Evolutionary conservation across 2,329 filamentous ascomycete genomes (phyloP), one percentile per base, ranked within the genome.

Genomic region (Pyrenophora graminea): DNA sequence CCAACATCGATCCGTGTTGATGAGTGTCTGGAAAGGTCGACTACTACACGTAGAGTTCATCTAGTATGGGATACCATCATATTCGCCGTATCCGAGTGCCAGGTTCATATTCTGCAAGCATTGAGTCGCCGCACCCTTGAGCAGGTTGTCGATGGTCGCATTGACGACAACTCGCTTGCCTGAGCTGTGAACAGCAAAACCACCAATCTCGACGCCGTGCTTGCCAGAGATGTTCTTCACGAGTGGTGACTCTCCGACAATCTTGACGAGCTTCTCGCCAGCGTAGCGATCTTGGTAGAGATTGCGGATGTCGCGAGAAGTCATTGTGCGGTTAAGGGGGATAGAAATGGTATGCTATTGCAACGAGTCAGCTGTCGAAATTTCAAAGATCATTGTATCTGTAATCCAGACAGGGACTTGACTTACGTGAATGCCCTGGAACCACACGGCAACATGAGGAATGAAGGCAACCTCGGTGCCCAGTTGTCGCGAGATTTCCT

Each of bases 101-200:
- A 96, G 80, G 75, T 96, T 96, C 90, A 96, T 94, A 76, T 96
- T 96, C 80, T 95, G 92, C 73, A 96, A 77, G 77, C 91, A 96
- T 74, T 96, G 92, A 9, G 92, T 96, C 6, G 90, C 90, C 46
- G 92, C 92, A 53, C 92, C 92, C 84, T 97, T 97, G 64, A 94
- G 81, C 62, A 97, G 77, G 76, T 97, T 96, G 76, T 97, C 92
- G 67, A 97, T 96, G 2, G 90, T 96, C 15, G 88, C 90, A 70
- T 92, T 95, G 57, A 97, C 84, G n/a, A 97, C 93, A 0, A 95
- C 92, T 44, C 94, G 83, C 83, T 91, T 94, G 51, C 93, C 93
- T 18, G 84, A 86, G 62, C 84, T 90, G 77, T 97, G 88, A 33
- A 97, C 91, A n/a, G 90, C 91, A 67, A 97, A 97, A 0, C 90